Conservation (phyloP, 2,329 filamentous ascomycete genomes). For the Fusarium sp. region DNA sequence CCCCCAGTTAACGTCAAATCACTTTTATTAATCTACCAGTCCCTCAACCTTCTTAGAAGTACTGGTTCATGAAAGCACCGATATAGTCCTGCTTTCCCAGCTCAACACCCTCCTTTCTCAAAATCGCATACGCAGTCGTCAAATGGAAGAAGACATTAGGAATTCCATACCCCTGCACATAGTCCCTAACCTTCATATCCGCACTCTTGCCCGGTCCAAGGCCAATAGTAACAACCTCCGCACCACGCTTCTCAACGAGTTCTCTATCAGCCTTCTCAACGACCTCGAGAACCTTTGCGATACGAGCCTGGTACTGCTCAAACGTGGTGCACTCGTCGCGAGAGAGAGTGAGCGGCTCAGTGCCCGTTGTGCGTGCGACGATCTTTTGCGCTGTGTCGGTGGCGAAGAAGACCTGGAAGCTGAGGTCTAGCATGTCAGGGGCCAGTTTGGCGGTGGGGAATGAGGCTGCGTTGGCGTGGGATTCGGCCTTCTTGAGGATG, state of each 20-base stretch:
- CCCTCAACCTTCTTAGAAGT: slow-evolving; percentile 8
- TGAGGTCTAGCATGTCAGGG: slow-evolving; percentile 56
- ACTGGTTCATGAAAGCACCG: slow-evolving; percentile 44
- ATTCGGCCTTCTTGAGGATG: slow-evolving; percentile 51
- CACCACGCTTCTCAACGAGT: slow-evolving; percentile 46
- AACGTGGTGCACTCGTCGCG: slow-evolving; percentile 46
- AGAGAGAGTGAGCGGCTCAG: slow-evolving; percentile 38
- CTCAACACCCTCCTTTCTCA: slow-evolving; percentile 68
- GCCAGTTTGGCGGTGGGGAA: slow-evolving; percentile 47
- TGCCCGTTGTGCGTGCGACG: slow-evolving; percentile 47
- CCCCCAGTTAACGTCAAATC: neutral
- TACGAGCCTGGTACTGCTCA: slow-evolving; percentile 48
- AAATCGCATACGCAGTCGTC: slow-evolving; percentile 66
- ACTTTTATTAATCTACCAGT: neutral
- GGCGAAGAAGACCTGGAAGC: slow-evolving; percentile 51
- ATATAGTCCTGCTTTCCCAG: slow-evolving; percentile 70
- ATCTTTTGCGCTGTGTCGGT: slow-evolving; percentile 46
- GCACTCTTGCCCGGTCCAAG: slow-evolving; percentile 45
- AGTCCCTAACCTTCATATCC: slow-evolving; percentile 48
- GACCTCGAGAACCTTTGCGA: slow-evolving; percentile 44
- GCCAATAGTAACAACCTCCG: slow-evolving; percentile 42
- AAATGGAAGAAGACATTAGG: slow-evolving; percentile 74
- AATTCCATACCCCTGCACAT: slow-evolving; percentile 58
- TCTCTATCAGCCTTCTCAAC: slow-evolving; percentile 48
- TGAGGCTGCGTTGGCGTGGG: slow-evolving; percentile 44